These are phyloP conservation scores for Ophiocordyceps australis DNA, from an alignment of 2,329 filamentous ascomycete species.

Conservation along the genomic window DNA sequence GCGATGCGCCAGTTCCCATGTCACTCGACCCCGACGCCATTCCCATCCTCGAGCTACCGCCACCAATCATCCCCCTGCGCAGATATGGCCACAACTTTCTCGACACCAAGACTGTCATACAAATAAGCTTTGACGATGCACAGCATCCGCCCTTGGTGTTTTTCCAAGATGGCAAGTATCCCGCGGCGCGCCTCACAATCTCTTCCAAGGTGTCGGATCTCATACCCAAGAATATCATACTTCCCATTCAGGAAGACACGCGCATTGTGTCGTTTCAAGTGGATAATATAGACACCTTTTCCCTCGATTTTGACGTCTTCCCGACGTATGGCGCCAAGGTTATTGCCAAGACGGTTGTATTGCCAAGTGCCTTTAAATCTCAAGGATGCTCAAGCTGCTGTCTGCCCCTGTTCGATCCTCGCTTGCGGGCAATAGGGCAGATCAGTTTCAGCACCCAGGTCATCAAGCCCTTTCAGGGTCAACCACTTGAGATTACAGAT, in stretches of 20 bases:
- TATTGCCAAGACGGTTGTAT: conserved; percentile 85
- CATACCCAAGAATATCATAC: conserved; percentile 86
- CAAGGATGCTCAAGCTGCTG: conserved; percentile 65
- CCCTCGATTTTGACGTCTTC: conserved; percentile 93
- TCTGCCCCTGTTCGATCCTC: conserved; percentile 80
- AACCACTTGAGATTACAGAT: conserved; percentile 88
- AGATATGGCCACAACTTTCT: conserved; percentile 97
- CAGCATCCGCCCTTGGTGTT: conserved; percentile 72
- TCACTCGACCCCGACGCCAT: conserved; percentile 73
- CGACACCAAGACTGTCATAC: conserved; percentile 90
- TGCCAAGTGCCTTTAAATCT: conserved; percentile 71
- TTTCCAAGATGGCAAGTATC: conserved; percentile 93
- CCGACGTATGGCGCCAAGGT: conserved; percentile 95
- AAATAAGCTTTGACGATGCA: conserved; percentile 71
- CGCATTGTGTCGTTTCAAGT: conserved; percentile 90
- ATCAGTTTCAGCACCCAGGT: conserved; percentile 91
- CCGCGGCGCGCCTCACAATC: conserved; percentile 83
- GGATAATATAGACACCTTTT: conserved; percentile 81
- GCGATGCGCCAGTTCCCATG: conserved; percentile 38
- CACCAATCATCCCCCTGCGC: conserved; percentile 85
- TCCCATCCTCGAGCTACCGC: conserved; percentile 76
- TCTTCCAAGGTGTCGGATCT: conserved; percentile 92
- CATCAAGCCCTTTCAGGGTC: conserved; percentile 86
- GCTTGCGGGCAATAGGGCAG: conserved; percentile 79
- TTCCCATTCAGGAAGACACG: conserved; percentile 92